Evolutionary conservation across 495 filamentous ascomycete species (phyloP), one percentile per base, ranked within the genome.

Genomic region (Hypoxylon trugodes): DNA sequence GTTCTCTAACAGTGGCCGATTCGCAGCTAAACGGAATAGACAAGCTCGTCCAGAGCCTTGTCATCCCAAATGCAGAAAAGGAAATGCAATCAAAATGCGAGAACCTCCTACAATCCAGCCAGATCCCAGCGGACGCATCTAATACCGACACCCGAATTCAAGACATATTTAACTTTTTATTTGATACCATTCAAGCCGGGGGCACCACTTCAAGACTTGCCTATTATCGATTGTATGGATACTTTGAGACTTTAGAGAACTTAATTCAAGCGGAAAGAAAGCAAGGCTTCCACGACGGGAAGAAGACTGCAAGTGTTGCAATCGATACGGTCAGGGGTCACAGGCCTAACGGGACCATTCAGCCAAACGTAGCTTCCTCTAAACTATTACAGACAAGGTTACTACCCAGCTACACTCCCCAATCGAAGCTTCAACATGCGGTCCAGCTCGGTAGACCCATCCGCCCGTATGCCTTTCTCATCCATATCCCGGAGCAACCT

Each of bases 401-500:
- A n/a, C n/a, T n/a, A n/a, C n/a, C n/a, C n/a, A n/a, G n/a, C n/a
- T n/a, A n/a, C n/a, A n/a, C n/a, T n/a, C n/a, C n/a, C n/a, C n/a
- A n/a, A n/a, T n/a, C n/a, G n/a, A n/a, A n/a, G n/a, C n/a, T n/a
- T n/a, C n/a, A n/a, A 16, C n/a, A 30, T 55, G 24, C 41, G 26
- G 16, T 51, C 45, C 13, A 72, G 18, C 37, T 59, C 59, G 12
- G 60, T 70, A 21, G 72, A 69, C 37, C 71, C 71, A 50, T 73
- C 61, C 64, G 47, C 59, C 6, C 59, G 54, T 16, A 52, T 51
- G 37, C 60, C 51, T 37, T 69, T 63, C 21, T 69, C 65, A 22
- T 74, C 65, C 47, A 73, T 62, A 45, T 73, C 65, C 30, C 50
- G 30, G 37, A 73, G 45, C 19, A 75, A 59, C 30, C 59, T 62